A percentile compares a stretch with the other conserved stretches of the same genome.
Conservation (phyloP, 306 rosid species). For the Quercus parvula region DNA sequence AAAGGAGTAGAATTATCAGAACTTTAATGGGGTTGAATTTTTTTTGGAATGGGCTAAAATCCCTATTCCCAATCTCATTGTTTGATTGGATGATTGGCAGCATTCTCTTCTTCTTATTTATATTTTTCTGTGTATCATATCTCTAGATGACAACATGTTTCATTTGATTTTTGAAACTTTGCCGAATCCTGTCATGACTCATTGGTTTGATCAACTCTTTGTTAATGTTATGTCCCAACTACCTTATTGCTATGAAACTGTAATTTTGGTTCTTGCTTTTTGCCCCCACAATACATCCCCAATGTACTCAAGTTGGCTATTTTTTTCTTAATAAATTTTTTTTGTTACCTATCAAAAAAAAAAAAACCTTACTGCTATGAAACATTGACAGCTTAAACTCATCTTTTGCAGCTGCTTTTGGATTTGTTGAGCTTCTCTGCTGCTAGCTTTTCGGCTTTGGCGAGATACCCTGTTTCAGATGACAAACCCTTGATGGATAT, state of each 20-base stretch:
- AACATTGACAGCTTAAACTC: slow-evolving; percentile 18
- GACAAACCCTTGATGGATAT: slow-evolving; percentile 40
- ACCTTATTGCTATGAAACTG: neutral
- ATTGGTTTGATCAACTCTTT: neutral
- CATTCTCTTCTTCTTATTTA: too few species aligned
- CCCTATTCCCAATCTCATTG: too few species aligned
- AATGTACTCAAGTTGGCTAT: too few species aligned
- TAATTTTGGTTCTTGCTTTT: too few species aligned
- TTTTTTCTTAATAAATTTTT: too few species aligned
- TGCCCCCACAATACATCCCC: too few species aligned
- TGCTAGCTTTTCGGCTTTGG: slow-evolving; percentile 52
- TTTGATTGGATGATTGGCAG: too few species aligned
- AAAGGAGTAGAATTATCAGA: neutral
- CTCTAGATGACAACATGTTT: neutral
- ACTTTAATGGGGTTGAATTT: neutral
- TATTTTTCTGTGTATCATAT: neutral
- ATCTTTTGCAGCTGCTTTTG: slow-evolving; percentile 65
- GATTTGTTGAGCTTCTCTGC: slow-evolving; percentile 62
- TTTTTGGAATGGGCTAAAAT: neutral
- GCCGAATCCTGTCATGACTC: neutral
- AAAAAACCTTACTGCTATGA: slow-evolving; percentile 10
- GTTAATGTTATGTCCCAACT: slow-evolving; percentile 6
- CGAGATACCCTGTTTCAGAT: slow-evolving; percentile 41
- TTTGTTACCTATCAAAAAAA: too few species aligned
- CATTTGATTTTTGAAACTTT: neutral